These are phyloP conservation scores for Helotiales sp. DNA, from an alignment of 2,329 filamentous ascomycete genomes.

Conservation along the genomic window DNA sequence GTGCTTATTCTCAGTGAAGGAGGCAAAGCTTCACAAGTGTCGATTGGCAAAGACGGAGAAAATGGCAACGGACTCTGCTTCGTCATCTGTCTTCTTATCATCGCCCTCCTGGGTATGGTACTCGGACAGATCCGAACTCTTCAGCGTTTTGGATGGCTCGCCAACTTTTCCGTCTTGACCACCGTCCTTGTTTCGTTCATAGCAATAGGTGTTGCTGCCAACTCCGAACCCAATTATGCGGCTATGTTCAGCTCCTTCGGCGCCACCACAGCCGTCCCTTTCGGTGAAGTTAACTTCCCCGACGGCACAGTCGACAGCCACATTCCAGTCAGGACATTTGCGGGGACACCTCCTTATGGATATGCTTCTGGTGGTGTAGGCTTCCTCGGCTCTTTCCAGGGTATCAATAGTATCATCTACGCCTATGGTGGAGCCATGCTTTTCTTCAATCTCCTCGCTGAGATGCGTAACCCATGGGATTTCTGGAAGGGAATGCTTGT, in stretches of 20 bases:
- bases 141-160: slow-evolving; percentile 53
- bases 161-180: slow-evolving; percentile 55
- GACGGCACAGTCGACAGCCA: slow-evolving; percentile 15
- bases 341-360: slow-evolving; percentile 12
- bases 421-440: slow-evolving; percentile 58
- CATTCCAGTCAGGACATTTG: slow-evolving; percentile 12
- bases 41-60: slow-evolving; percentile 32
- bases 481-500: slow-evolving; percentile 44
- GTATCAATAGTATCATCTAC: slow-evolving; percentile 42
- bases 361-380: slow-evolving; percentile 19
- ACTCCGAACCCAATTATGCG: slow-evolving; percentile 43
- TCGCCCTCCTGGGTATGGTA: slow-evolving; percentile 49
- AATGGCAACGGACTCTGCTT: slow-evolving; percentile 45
- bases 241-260: slow-evolving; percentile 19
- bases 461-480: slow-evolving; percentile 46
- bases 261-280: slow-evolving; percentile 6
- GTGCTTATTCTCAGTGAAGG: slow-evolving; percentile 53
- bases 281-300: slow-evolving; percentile 22
- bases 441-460: slow-evolving; percentile 56
- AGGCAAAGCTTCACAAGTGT: slow-evolving; percentile 53
- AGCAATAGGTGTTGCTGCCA: slow-evolving; percentile 50
- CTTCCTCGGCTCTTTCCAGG: slow-evolving; percentile 24
- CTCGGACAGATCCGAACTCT: slow-evolving; percentile 57
- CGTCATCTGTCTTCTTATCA: slow-evolving; percentile 50
- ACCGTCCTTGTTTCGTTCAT: slow-evolving; percentile 44